Evolutionary conservation across 2,329 filamentous ascomycete species (phyloP).

Genomic region (Scytalidium sp.): DNA sequence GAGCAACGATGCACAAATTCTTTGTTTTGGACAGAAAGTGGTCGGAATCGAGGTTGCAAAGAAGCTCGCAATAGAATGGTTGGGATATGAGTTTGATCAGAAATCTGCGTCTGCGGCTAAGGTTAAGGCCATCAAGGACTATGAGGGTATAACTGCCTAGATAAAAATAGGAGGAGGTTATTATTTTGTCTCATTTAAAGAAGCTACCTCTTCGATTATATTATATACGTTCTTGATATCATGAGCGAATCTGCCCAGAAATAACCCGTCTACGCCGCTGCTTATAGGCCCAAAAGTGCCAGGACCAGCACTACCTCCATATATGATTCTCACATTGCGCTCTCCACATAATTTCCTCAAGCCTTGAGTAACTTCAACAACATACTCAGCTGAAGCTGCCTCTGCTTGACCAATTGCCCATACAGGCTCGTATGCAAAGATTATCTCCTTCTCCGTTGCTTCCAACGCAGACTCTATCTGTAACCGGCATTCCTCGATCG

Average conservation of each 20-base stretch:
- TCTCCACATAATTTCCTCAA: conserved; percentile 52
- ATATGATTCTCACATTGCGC: conserved; percentile 66
- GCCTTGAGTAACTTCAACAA: conserved; percentile 54
- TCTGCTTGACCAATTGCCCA: conserved; percentile 80
- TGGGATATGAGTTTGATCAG: conserved; percentile 77
- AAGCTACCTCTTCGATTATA: background rate
- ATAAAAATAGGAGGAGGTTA: background rate
- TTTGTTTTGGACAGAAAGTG: conserved; percentile 83
- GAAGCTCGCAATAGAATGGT: conserved; percentile 75
- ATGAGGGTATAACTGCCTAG: conserved; percentile 11
- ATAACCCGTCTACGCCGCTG: conserved; percentile 73
- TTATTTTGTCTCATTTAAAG: no score
- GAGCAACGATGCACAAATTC: conserved; percentile 82
- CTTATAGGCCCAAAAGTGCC: conserved; percentile 69
- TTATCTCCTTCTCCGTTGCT: conserved; percentile 61
- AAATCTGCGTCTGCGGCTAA: conserved; percentile 16
- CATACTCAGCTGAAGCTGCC: conserved; percentile 70
- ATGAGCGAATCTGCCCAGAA: conserved; percentile 79
- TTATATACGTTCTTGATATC: conserved; percentile 35
- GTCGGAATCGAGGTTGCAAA: conserved; percentile 78
- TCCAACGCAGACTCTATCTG: conserved; percentile 65
- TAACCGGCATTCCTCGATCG: conserved; percentile 61
- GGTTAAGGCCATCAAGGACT: conserved; percentile 22
- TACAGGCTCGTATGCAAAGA: conserved; percentile 83
- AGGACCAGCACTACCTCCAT: conserved; percentile 80